A percentile compares a stretch with the other conserved stretches of the same genome.
Evolutionary conservation across 257 asterid species (phyloP).

Genomic region (Sherardia arvensis): DNA sequence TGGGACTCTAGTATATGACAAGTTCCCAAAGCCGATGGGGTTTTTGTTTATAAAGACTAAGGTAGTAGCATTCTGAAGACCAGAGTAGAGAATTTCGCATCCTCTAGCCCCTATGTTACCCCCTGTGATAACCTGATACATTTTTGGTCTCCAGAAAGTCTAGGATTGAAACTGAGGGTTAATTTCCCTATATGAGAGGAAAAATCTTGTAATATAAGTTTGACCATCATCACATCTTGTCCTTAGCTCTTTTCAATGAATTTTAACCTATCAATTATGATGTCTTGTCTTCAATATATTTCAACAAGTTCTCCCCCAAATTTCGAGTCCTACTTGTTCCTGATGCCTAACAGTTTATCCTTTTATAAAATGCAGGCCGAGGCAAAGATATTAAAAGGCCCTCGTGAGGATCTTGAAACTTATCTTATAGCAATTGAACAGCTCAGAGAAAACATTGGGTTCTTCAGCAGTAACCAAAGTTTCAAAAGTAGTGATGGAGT

Average conservation of each 20-base stretch:
- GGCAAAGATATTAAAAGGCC: conserved; percentile 93
- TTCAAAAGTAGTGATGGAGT: conserved; percentile 98
- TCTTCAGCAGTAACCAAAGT: conserved; percentile 88
- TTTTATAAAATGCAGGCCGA: conserved; percentile 55
- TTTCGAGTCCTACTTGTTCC: not conserved
- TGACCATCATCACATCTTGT: not conserved
- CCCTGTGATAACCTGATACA: not conserved
- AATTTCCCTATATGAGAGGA: not conserved
- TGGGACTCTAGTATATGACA: too few species aligned
- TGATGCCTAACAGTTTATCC: not conserved
- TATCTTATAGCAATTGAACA: conserved; percentile 95
- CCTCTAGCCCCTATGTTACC: not conserved
- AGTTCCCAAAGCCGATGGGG: not conserved
- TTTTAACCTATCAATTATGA: not conserved
- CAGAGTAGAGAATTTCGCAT: not conserved
- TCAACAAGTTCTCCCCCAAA: not conserved
- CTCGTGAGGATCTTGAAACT: conserved; percentile 93
- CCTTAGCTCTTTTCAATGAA: not conserved
- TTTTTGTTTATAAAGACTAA: not conserved
- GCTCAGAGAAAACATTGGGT: conserved; percentile 64
- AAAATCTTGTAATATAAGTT: not conserved
- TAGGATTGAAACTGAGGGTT: not conserved
- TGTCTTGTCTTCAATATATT: not conserved
- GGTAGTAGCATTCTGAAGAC: not conserved
- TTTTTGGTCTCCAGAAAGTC: not conserved